A percentile compares a stretch with the other conserved stretches of the same genome.
phyloP scores from a whole-genome alignment of 345 rosid genomes.

The Citrus hindsii region DNA sequence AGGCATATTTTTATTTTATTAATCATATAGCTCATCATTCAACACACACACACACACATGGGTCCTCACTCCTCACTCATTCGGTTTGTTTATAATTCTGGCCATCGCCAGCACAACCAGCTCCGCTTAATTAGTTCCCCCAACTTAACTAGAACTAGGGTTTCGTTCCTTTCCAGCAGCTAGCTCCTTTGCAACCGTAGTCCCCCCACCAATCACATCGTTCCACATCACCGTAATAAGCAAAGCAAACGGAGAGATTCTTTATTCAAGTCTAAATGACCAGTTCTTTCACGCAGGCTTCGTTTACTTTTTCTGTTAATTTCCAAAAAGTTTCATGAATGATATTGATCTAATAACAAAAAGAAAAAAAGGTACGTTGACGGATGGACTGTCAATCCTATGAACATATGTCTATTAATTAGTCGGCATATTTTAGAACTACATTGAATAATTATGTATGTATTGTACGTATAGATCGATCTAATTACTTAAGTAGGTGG shows the following conservation, averaged over 20 bases:
- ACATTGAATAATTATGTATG: too few relatives aligned
- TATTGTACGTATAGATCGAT: not conserved
- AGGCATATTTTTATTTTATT: not conserved
- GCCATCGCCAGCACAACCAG: conserved; percentile 3
- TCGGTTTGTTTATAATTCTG: not conserved
- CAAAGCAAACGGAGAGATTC: too few relatives aligned
- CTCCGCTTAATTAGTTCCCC: not conserved
- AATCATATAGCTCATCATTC: not conserved
- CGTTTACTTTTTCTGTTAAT: too few relatives aligned
- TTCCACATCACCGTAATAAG: not conserved
- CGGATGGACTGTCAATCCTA: too few relatives aligned
- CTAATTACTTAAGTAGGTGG: not conserved
- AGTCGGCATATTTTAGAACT: too few relatives aligned
- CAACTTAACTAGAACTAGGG: not conserved
- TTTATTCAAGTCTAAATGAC: too few relatives aligned
- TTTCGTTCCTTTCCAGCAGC: conserved; percentile 8
- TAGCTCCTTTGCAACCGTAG: not conserved
- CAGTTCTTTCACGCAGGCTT: too few relatives aligned
- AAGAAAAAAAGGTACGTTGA: too few relatives aligned
- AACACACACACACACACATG: not conserved
- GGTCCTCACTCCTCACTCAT: conserved; percentile 7
- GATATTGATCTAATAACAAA: too few relatives aligned
- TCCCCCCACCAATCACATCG: not conserved
- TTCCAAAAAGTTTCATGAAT: too few relatives aligned
- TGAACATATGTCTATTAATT: too few relatives aligned